These are phyloP conservation scores for Syzygium syzygioides DNA, from an alignment of 441 rosid species.

Conservation along the genomic window DNA sequence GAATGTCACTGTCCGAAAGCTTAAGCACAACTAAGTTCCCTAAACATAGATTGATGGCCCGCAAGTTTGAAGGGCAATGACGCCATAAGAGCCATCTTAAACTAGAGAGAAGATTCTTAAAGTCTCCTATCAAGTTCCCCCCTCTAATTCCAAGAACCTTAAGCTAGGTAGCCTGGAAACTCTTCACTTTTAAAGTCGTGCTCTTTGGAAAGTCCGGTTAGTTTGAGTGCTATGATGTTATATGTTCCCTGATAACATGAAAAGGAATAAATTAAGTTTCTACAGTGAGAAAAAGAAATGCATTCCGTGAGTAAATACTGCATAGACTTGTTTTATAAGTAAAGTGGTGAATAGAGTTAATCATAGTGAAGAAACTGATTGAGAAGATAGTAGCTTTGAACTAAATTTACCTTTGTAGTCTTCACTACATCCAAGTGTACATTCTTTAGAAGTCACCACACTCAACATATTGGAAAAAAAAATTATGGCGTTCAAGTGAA, in stretches of 20 bases:
- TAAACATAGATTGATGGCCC: background rate
- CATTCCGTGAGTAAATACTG: background rate
- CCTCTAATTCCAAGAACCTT: background rate
- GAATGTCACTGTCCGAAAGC: accelerated
- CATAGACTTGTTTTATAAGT: background rate
- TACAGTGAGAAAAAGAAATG: accelerated
- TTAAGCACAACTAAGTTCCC: background rate
- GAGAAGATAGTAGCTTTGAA: accelerated
- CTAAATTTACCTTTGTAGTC: background rate
- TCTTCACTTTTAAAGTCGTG: background rate
- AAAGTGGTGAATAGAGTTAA: no score
- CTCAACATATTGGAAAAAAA: no score
- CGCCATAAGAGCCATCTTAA: background rate
- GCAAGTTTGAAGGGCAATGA: background rate
- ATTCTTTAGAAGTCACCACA: no score
- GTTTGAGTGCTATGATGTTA: background rate
- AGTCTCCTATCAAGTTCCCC: background rate
- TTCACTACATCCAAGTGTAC: accelerated
- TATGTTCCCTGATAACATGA: background rate
- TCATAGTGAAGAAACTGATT: no score
- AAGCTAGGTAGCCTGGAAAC: background rate
- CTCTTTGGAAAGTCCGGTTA: background rate
- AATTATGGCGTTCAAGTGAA: no score
- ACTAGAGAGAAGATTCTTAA: background rate
- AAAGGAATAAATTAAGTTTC: background rate